phyloP scores from a whole-genome alignment of 345 rosid species.

The Camelina sativa region DNA sequence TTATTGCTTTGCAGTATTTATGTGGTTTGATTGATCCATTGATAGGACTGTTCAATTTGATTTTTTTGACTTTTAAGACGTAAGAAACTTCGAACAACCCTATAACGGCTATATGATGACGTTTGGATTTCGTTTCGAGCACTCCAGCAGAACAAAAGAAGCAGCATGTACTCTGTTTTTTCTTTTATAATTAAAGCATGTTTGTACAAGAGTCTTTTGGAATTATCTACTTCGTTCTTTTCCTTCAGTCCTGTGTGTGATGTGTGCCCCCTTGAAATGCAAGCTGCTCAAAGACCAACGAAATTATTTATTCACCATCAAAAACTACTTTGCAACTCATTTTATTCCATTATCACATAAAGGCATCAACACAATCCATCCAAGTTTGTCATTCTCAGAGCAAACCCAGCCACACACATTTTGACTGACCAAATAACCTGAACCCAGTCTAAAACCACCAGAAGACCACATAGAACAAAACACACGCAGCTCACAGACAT shows the following conservation, averaged over 20 bases:
- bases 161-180: background rate
- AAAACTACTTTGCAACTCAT: background rate
- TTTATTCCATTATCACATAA: background rate
- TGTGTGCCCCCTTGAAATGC: background rate
- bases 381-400: too few relatives aligned
- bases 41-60: background rate
- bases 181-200: background rate
- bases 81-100: too few relatives aligned
- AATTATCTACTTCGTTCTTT: background rate
- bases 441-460: background rate
- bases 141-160: too few relatives aligned
- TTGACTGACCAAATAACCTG: background rate
- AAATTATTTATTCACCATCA: background rate
- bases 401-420: background rate
- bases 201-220: background rate
- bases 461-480: slow-evolving; percentile 1
- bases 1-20: too few relatives aligned
- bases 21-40: background rate
- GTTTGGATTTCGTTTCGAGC: background rate
- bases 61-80: background rate
- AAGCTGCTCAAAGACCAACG: background rate
- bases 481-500: background rate
- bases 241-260: background rate
- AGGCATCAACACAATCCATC: background rate
- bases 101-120: background rate